Evolutionary conservation across 2,329 filamentous ascomycete genomes (phyloP), one percentile per base, ranked within the genome.

Genomic region (Ophiostoma triangulosporum): DNA sequence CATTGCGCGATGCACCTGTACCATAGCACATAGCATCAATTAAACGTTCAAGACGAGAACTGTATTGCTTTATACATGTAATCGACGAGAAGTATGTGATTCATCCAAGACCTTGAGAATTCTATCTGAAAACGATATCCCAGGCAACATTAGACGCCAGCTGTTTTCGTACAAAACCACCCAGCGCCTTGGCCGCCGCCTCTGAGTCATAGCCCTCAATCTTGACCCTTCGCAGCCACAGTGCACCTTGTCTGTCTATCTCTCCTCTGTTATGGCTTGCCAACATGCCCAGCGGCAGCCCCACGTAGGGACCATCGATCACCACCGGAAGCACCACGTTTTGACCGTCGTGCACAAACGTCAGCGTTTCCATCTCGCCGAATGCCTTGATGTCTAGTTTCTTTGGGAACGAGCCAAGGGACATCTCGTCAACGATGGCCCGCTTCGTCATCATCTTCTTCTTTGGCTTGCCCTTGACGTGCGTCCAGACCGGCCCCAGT

Each of bases 401-500:
- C 35, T 20, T 24, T 43, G 15, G 24, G 26, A 17, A 46, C 26
- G 26, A 24, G 1, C 6, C 35, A 12, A 36, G 15, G 14, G 6
- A 12, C 0, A 65, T 58, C 12, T 68, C 64, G 24, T 66, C 63
- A 5, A 77, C 57, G 38, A 76, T 68, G 9, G 73, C 58, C 22
- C 72, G 65, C 58, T 65, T 11, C 33, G 26, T 33, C 1, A 22
- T n/a, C 1, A 8, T 29, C 14, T 26, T 38, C 29, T 31, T 22
- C 45, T 31, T 46, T 8, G 29, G n/a, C 24, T 17, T 14, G 14
- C 6, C n/a, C 29, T 15, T 48, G 1, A 65, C 62, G 45, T 60
- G 61, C 52, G 70, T 83, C 86, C 87, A 94, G 6, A 87, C 65
- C 4, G 78, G 70, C 0, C 81, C 82, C 14, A 91, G 69, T 0